phyloP scores from a whole-genome alignment of 2,329 filamentous ascomycete species.

The Pestalotiopsis sp. region DNA sequence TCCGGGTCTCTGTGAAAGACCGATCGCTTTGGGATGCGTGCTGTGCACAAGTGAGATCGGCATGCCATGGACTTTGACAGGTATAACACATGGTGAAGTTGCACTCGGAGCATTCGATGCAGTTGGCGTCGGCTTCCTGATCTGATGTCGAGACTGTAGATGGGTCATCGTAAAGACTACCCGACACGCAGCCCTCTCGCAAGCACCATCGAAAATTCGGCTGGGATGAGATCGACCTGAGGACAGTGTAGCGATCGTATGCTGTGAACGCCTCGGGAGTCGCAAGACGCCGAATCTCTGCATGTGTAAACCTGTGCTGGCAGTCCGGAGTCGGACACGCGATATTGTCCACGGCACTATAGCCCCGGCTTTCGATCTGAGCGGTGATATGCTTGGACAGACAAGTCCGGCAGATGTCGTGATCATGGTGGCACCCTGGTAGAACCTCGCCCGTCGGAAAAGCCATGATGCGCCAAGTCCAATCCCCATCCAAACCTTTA shows the following conservation, averaged over 20 bases:
- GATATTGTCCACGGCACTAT: constrained; percentile 34
- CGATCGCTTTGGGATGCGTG: constrained; percentile 13
- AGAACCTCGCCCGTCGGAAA: constrained; percentile 15
- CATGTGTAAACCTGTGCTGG: constrained; percentile 11
- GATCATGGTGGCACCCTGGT: constrained; percentile 14
- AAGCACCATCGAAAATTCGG: constrained; percentile 26
- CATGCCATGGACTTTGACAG: constrained; percentile 28
- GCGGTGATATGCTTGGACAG: constrained; percentile 13
- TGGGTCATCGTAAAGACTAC: constrained; percentile 22
- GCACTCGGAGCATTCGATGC: constrained; percentile 25
- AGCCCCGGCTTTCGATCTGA: constrained; percentile 40
- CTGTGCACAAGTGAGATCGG: constrained; percentile 21
- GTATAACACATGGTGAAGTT: constrained; percentile 27
- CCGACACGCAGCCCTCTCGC: constrained; percentile 21
- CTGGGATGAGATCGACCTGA: constrained; percentile 13
- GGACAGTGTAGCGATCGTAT: constrained; percentile 17
- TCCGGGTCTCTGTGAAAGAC: constrained; percentile 14
- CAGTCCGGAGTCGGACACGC: constrained; percentile 15
- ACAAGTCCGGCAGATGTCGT: constrained; percentile 15
- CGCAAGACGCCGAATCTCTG: constrained; percentile 15
- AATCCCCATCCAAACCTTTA: constrained; percentile 15
- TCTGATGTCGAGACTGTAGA: neutral
- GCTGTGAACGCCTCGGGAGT: constrained; percentile 10
- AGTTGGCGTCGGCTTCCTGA: constrained; percentile 13
- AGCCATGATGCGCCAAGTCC: constrained; percentile 16